phyloP scores from a whole-genome alignment of 2,329 filamentous ascomycete genomes.

The Sordariomycetes sp. region DNA sequence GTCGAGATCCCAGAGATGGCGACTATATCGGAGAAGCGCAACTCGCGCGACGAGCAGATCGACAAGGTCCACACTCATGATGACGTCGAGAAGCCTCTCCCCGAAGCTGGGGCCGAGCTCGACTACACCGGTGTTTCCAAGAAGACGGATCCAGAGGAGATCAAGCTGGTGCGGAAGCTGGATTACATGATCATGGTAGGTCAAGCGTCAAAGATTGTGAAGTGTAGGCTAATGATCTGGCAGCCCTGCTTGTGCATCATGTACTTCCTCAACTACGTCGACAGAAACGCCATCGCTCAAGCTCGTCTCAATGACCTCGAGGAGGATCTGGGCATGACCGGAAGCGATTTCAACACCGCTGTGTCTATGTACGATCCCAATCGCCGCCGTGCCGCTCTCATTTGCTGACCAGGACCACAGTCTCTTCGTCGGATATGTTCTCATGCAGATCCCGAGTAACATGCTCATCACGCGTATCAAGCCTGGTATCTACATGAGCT shows the following conservation, averaged over 20 bases:
- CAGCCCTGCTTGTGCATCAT: slow-evolving; percentile 25
- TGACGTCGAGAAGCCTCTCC: slow-evolving; percentile 2
- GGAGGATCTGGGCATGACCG: slow-evolving; percentile 39
- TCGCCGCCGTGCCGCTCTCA: too few species aligned
- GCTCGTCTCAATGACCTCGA: slow-evolving; percentile 36
- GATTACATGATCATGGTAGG: slow-evolving; percentile 30
- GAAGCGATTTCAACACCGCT: slow-evolving; percentile 43
- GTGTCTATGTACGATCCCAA: slow-evolving; percentile 26
- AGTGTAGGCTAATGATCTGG: not conserved
- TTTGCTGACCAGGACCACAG: slow-evolving; percentile 6
- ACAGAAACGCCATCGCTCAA: slow-evolving; percentile 35
- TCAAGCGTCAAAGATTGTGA: not conserved
- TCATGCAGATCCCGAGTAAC: slow-evolving; percentile 26
- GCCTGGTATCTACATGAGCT: slow-evolving; percentile 27
- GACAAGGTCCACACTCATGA: slow-evolving; percentile 1
- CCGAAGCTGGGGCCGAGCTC: not conserved
- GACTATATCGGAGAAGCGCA: not conserved
- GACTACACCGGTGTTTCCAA: slow-evolving; percentile 27
- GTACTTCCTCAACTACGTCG: slow-evolving; percentile 34
- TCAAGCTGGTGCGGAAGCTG: slow-evolving; percentile 28
- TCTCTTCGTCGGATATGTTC: slow-evolving; percentile 32
- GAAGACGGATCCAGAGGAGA: slow-evolving; percentile 30
- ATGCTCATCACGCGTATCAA: slow-evolving; percentile 25
- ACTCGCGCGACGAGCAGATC: slow-evolving; percentile 2
- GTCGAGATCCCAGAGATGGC: not conserved